A percentile compares a stretch with the other conserved stretches of the same genome.
Conservation (phyloP, 148 eudicot species). For the Polygonum aviculare region DNA sequence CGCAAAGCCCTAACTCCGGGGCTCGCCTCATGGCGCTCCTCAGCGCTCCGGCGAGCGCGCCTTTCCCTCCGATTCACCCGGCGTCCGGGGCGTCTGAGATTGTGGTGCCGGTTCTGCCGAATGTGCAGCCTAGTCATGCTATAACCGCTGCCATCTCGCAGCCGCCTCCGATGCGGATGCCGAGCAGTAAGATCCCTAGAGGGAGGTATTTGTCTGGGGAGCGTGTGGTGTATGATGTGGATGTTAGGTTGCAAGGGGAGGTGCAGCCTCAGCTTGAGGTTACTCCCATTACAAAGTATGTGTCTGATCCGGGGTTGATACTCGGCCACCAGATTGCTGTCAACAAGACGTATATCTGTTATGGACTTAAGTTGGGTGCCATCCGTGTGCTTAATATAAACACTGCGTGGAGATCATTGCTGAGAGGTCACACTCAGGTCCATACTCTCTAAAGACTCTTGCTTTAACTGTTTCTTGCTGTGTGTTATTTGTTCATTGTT, state of each 20-base stretch:
- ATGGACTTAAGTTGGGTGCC: slow-evolving; percentile 86
- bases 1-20: slow-evolving; percentile 44
- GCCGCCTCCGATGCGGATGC: slow-evolving; percentile 49
- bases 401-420: slow-evolving; percentile 82
- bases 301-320: slow-evolving; percentile 78
- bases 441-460: neutral
- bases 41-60: slow-evolving; percentile 33
- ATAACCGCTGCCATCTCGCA: slow-evolving; percentile 18
- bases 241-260: slow-evolving; percentile 71
- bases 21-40: slow-evolving; percentile 67
- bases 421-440: slow-evolving; percentile 89
- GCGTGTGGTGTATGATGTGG: slow-evolving; percentile 58
- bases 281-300: slow-evolving; percentile 91
- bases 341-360: slow-evolving; percentile 82
- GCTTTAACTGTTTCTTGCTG: neutral
- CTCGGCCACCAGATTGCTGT: slow-evolving; percentile 92
- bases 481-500: neutral
- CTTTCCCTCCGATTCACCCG: slow-evolving; percentile 24
- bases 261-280: slow-evolving; percentile 97
- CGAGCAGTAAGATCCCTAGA: slow-evolving; percentile 71
- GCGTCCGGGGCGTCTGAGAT: slow-evolving; percentile 38
- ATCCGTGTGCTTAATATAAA: slow-evolving; percentile 87
- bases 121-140: slow-evolving; percentile 19
- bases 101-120: slow-evolving; percentile 15
- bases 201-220: slow-evolving; percentile 78